Percentiles rank a stretch among this genome's conserved stretches.
phyloP scores from a whole-genome alignment of 2,329 filamentous ascomycete species.

The Cryphonectria carpinicola region DNA sequence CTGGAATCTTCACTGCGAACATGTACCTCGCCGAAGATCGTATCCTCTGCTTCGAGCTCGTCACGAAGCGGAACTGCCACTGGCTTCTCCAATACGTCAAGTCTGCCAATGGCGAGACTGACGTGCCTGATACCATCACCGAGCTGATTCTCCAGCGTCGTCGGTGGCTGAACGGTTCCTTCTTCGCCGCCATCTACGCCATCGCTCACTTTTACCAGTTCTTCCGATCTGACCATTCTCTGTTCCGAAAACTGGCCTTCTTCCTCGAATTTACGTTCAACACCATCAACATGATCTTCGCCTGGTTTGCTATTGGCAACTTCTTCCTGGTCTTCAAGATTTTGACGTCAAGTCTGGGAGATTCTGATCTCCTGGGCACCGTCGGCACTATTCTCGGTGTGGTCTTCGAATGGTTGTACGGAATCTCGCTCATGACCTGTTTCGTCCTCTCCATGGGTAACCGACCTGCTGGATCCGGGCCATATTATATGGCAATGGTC shows the following conservation, averaged over 20 bases:
- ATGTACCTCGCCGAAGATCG: slow-evolving; percentile 99
- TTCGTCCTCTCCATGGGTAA: slow-evolving; percentile 96
- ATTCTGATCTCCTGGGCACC: slow-evolving; percentile 69
- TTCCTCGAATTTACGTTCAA: slow-evolving; percentile 94
- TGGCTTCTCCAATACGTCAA: slow-evolving; percentile 99
- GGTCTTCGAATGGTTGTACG: slow-evolving; percentile 95
- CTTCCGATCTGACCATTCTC: slow-evolving; percentile 88
- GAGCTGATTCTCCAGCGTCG: slow-evolving; percentile 95
- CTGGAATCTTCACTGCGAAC: slow-evolving; percentile 87
- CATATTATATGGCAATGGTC: slow-evolving; percentile 96
- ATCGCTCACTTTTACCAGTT: slow-evolving; percentile 96
- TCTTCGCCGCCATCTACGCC: slow-evolving; percentile 96
- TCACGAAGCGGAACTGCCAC: slow-evolving; percentile 94
- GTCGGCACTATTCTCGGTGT: slow-evolving; percentile 82
- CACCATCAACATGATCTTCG: slow-evolving; percentile 95
- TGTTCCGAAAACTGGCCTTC: slow-evolving; percentile 86
- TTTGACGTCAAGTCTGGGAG: slow-evolving; percentile 82
- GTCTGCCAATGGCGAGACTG: slow-evolving; percentile 93
- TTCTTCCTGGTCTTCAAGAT: slow-evolving; percentile 99
- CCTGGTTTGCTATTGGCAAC: slow-evolving; percentile 98
- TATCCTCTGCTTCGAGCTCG: slow-evolving; percentile 97
- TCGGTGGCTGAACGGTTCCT: slow-evolving; percentile 96
- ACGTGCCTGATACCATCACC: slow-evolving; percentile 91
- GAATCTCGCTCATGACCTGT: slow-evolving; percentile 87
- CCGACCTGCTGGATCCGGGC: slow-evolving; percentile 89